Conservation (phyloP, 192 early-diverging fungal genomes). For the Coemansia sp. region DNA sequence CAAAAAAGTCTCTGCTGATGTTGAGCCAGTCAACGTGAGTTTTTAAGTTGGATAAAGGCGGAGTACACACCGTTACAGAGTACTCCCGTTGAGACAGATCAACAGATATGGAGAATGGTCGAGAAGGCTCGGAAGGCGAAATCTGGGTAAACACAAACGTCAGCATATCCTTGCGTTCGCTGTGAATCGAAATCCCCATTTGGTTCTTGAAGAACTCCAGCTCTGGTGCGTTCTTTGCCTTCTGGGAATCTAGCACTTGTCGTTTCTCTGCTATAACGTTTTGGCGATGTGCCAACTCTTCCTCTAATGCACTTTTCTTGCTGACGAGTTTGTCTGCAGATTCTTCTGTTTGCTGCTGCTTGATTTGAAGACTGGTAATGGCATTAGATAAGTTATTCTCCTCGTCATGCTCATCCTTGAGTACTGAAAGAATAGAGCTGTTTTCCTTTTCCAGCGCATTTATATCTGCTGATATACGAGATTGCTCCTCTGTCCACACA, state of each 20-base stretch:
- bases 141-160: slow-evolving; percentile 69
- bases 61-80: slow-evolving; percentile 58
- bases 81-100: slow-evolving; percentile 61
- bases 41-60: slow-evolving; percentile 49
- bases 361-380: slow-evolving; percentile 46
- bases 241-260: slow-evolving; percentile 52
- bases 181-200: slow-evolving; percentile 54
- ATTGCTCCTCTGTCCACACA: slow-evolving; percentile 29
- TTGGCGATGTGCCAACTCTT: slow-evolving; percentile 55
- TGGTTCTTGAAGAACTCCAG: slow-evolving; percentile 56
- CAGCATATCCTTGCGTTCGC: slow-evolving; percentile 55
- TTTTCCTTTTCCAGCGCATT: slow-evolving; percentile 40
- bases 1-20: slow-evolving; percentile 64
- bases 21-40: slow-evolving; percentile 59
- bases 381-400: slow-evolving; percentile 47
- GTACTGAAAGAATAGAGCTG: slow-evolving; percentile 37
- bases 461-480: slow-evolving; percentile 42
- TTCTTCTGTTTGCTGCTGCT: slow-evolving; percentile 45
- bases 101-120: slow-evolving; percentile 59
- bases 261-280: slow-evolving; percentile 55
- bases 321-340: slow-evolving; percentile 27
- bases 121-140: slow-evolving; percentile 53
- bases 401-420: slow-evolving; percentile 55
- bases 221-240: slow-evolving; percentile 59
- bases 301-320: slow-evolving; percentile 42